These are phyloP conservation scores for Fusarium sp. DNA, from an alignment of 2,329 filamentous ascomycete genomes.

Conservation along the genomic window DNA sequence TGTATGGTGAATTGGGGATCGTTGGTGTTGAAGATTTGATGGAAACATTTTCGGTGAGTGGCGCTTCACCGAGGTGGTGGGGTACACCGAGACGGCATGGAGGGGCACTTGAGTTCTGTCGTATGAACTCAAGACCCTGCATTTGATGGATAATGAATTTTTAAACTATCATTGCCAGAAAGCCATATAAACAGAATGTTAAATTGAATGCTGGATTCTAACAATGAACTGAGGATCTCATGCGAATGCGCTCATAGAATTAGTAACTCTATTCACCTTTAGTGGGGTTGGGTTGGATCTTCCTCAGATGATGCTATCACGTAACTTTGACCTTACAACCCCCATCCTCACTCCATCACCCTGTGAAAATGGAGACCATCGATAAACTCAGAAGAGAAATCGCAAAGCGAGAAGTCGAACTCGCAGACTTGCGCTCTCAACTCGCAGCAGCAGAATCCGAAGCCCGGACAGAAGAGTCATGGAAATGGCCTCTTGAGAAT, in stretches of 20 bases:
- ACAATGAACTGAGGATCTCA: neutral
- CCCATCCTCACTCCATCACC: neutral
- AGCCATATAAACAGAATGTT: too few relatives aligned
- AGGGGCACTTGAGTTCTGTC: slow-evolving; percentile 29
- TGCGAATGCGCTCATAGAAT: neutral
- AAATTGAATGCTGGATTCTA: too few relatives aligned
- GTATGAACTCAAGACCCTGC: neutral
- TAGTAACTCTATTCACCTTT: neutral
- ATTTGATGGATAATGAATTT: neutral
- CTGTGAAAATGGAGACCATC: slow-evolving; percentile 50
- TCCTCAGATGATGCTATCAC: slow-evolving; percentile 2
- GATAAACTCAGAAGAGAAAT: slow-evolving; percentile 61
- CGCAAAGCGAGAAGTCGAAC: slow-evolving; percentile 58
- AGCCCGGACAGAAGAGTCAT: slow-evolving; percentile 34
- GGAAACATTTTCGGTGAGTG: slow-evolving; percentile 46
- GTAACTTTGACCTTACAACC: slow-evolving; percentile 1
- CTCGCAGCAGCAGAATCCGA: slow-evolving; percentile 56
- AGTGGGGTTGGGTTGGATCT: slow-evolving; percentile 17
- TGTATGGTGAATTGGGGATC: neutral
- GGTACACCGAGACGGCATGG: slow-evolving; percentile 39
- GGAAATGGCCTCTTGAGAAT: slow-evolving; percentile 74
- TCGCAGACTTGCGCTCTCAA: slow-evolving; percentile 58
- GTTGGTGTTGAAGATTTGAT: slow-evolving; percentile 10
- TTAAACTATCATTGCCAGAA: neutral
- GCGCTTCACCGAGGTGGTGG: slow-evolving; percentile 38